These are phyloP conservation scores for Penstemon eatonii DNA, from an alignment of 257 asterid species.

Conservation along the genomic window DNA sequence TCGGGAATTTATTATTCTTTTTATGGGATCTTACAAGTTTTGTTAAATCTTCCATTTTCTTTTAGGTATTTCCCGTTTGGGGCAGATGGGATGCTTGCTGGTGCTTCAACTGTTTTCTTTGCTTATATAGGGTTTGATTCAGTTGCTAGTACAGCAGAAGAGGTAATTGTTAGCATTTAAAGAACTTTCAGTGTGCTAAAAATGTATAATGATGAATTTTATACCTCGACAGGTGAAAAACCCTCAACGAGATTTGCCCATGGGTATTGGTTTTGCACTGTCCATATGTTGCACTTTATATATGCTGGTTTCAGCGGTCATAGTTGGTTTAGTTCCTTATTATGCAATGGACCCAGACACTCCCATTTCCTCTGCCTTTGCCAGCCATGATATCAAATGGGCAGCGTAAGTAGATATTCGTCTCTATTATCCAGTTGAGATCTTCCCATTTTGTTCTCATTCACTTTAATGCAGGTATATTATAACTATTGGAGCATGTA, in stretches of 20 bases:
- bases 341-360: constrained; percentile 95
- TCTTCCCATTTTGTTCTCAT: constrained; percentile 10
- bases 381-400: constrained; percentile 76
- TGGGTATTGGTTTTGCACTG: constrained; percentile 88
- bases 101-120: constrained; percentile 97
- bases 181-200: constrained; percentile 11
- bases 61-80: constrained; percentile 76
- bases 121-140: constrained; percentile 93
- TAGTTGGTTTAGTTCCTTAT: constrained; percentile 94
- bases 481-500: constrained; percentile 71
- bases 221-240: constrained; percentile 64
- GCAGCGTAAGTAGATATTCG: constrained; percentile 75
- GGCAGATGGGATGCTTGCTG: constrained; percentile 97
- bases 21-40: background rate
- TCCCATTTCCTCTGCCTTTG: constrained; percentile 95
- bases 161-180: constrained; percentile 44
- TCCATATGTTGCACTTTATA: constrained; percentile 79
- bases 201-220: constrained; percentile 14
- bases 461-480: constrained; percentile 53
- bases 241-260: constrained; percentile 94
- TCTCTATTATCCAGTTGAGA: constrained; percentile 10
- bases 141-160: constrained; percentile 99
- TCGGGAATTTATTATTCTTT: background rate
- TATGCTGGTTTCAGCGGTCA: constrained; percentile 94
- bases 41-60: constrained; percentile 13